Evolutionary conservation across 352 stramenopile species (phyloP).

Genomic region (Phytophthora macrochlamydospora): DNA sequence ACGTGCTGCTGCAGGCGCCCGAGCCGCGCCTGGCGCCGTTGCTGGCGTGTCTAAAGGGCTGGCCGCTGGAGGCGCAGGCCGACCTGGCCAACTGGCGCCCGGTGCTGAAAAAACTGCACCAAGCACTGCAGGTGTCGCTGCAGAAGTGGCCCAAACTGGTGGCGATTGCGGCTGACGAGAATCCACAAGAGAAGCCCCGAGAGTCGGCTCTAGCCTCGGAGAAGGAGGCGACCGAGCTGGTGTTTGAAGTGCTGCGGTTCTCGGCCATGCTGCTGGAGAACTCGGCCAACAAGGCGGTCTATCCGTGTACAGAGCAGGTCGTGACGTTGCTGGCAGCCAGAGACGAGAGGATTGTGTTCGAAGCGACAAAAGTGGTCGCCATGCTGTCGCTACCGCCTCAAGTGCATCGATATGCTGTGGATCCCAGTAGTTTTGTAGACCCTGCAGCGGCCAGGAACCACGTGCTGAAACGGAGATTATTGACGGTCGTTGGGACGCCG

Average conservation of each 20-base stretch:
- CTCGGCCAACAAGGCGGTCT: slow-evolving; percentile 78
- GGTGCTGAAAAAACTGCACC: slow-evolving; percentile 65
- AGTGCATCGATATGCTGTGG: slow-evolving; percentile 67
- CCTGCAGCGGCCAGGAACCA: slow-evolving; percentile 42
- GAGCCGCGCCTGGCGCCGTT: slow-evolving; percentile 54
- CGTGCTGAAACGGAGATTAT: slow-evolving; percentile 51
- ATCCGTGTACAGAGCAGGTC: slow-evolving; percentile 58
- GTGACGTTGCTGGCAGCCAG: slow-evolving; percentile 60
- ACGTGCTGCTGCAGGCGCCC: slow-evolving; percentile 58
- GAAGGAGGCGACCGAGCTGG: slow-evolving; percentile 50
- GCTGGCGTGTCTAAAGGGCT: slow-evolving; percentile 72
- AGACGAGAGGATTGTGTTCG: slow-evolving; percentile 70
- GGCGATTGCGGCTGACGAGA: slow-evolving; percentile 30
- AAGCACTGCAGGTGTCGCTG: slow-evolving; percentile 47
- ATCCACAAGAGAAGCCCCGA: slow-evolving; percentile 16
- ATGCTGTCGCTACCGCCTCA: slow-evolving; percentile 75
- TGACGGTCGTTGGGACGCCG: slow-evolving; percentile 52
- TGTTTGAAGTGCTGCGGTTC: slow-evolving; percentile 79
- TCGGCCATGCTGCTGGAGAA: slow-evolving; percentile 81
- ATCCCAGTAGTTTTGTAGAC: slow-evolving; percentile 56
- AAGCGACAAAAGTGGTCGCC: slow-evolving; percentile 75
- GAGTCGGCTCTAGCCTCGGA: slow-evolving; percentile 21
- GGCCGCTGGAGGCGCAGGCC: slow-evolving; percentile 82
- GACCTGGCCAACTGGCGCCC: slow-evolving; percentile 71
- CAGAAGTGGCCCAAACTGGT: slow-evolving; percentile 50